Percentiles rank a stretch among this genome's conserved stretches.
phyloP scores from a whole-genome alignment of 305 asterid genomes.

The Fraxinus nigra region DNA sequence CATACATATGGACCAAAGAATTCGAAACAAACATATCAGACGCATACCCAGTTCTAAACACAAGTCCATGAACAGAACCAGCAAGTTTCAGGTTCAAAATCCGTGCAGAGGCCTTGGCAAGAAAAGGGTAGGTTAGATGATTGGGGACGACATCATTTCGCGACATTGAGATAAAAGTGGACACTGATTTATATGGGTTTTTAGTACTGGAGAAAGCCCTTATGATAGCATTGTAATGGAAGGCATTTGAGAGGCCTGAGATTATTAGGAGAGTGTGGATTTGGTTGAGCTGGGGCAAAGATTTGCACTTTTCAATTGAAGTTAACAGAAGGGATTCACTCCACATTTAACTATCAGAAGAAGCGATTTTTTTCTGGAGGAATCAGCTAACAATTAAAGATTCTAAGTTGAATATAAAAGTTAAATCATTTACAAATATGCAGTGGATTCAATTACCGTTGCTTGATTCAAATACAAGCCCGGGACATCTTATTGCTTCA shows the following conservation, averaged over 20 bases:
- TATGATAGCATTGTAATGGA: slow-evolving; percentile 57
- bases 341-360: background rate
- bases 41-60: slow-evolving; percentile 44
- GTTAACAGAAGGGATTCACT: slow-evolving; percentile 4
- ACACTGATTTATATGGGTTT: slow-evolving; percentile 46
- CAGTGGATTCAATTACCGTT: background rate
- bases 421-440: background rate
- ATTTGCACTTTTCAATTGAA: slow-evolving; percentile 48
- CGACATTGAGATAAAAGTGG: slow-evolving; percentile 45
- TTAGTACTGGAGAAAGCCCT: slow-evolving; percentile 61
- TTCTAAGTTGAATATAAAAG: background rate
- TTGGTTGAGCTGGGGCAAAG: slow-evolving; percentile 51
- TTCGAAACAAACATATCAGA: slow-evolving; percentile 54
- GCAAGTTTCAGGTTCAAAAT: slow-evolving; percentile 46
- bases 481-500: background rate
- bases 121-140: slow-evolving; percentile 73
- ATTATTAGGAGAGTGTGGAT: slow-evolving; percentile 61
- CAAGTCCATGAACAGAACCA: slow-evolving; percentile 45
- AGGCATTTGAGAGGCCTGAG: slow-evolving; percentile 48
- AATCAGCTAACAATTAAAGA: background rate
- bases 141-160: slow-evolving; percentile 47
- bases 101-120: slow-evolving; percentile 64
- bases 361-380: background rate
- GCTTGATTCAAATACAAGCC: background rate
- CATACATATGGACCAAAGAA: slow-evolving; percentile 81